Conservation (phyloP, 2,329 filamentous ascomycete species). For the Arthrobotrys entomopaga region DNA sequence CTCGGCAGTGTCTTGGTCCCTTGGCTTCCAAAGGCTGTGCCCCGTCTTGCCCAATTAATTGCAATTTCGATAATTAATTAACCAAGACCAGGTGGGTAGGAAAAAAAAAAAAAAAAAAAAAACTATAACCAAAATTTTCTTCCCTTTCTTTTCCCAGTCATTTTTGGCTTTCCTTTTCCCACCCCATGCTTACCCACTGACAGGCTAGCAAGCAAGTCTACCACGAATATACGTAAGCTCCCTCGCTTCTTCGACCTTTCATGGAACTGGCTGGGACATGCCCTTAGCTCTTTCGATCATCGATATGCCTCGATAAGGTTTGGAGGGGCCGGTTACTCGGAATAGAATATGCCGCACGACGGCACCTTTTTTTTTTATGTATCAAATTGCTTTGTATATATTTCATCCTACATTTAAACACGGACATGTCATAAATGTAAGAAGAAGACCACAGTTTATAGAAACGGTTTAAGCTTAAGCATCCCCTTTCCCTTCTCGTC, state of each 20-base stretch:
- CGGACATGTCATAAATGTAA: no score
- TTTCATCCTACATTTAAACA: no score
- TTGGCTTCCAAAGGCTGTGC: slow-evolving; percentile 44
- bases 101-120: background rate
- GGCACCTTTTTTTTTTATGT: slow-evolving; percentile 17
- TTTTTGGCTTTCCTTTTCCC: background rate
- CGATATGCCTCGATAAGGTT: slow-evolving; percentile 51
- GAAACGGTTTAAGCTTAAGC: slow-evolving; percentile 4
- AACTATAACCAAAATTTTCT: background rate
- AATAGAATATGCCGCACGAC: slow-evolving; percentile 54
- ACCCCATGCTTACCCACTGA: slow-evolving; percentile 11
- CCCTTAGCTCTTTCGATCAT: slow-evolving; percentile 37
- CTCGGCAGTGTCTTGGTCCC: slow-evolving; percentile 41
- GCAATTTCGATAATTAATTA: slow-evolving; percentile 16
- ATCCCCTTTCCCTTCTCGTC: slow-evolving; percentile 4
- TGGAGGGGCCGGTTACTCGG: slow-evolving; percentile 53
- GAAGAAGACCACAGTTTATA: background rate
- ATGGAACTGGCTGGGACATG: slow-evolving; percentile 22
- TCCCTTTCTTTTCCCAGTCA: no score
- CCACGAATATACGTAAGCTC: slow-evolving; percentile 53
- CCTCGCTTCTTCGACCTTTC: slow-evolving; percentile 49
- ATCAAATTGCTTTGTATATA: no score
- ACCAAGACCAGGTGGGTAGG: slow-evolving; percentile 20
- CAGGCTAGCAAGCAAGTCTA: slow-evolving; percentile 29
- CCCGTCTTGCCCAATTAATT: slow-evolving; percentile 40